phyloP scores from a whole-genome alignment of 164 flowering plant genomes.

The Berberis vulgaris region DNA sequence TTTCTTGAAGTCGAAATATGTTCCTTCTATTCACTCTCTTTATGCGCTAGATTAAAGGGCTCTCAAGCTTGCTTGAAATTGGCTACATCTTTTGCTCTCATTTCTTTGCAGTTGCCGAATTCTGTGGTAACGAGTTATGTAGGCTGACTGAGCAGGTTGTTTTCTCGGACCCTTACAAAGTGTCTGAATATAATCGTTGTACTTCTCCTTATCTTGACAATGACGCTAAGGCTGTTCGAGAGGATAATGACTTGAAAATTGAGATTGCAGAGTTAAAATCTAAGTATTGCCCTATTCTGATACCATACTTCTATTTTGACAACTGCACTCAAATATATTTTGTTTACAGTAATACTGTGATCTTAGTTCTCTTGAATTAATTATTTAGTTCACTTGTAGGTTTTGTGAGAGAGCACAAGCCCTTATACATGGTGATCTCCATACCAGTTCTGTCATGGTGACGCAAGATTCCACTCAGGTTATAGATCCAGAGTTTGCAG shows the following conservation, averaged over 20 bases:
- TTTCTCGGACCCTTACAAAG: conserved; percentile 91
- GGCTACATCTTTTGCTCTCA: conserved; percentile 5
- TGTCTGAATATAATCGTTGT: conserved; percentile 65
- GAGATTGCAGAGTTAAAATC: conserved; percentile 89
- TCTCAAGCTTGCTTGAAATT: background rate
- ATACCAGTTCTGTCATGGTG: conserved; percentile 94
- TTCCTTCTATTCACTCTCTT: background rate
- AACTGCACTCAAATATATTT: background rate
- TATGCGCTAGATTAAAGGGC: background rate
- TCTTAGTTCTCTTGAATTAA: background rate
- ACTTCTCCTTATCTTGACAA: conserved; percentile 85
- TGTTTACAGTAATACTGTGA: too few relatives aligned
- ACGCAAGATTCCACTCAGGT: conserved; percentile 84
- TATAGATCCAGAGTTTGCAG: conserved; percentile 92
- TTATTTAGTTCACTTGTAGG: conserved; percentile 28
- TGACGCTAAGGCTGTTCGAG: conserved; percentile 71
- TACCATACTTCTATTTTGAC: background rate
- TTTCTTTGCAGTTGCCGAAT: conserved; percentile 74
- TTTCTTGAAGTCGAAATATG: background rate
- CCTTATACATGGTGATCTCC: conserved; percentile 91
- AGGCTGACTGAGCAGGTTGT: conserved; percentile 94
- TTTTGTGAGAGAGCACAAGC: conserved; percentile 96
- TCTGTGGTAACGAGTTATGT: conserved; percentile 89
- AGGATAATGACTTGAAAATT: conserved; percentile 68
- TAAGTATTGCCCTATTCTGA: conserved; percentile 32